Evolutionary conservation across 306 rosid species (phyloP).

Genomic region (Hippophae gyantsensis): DNA sequence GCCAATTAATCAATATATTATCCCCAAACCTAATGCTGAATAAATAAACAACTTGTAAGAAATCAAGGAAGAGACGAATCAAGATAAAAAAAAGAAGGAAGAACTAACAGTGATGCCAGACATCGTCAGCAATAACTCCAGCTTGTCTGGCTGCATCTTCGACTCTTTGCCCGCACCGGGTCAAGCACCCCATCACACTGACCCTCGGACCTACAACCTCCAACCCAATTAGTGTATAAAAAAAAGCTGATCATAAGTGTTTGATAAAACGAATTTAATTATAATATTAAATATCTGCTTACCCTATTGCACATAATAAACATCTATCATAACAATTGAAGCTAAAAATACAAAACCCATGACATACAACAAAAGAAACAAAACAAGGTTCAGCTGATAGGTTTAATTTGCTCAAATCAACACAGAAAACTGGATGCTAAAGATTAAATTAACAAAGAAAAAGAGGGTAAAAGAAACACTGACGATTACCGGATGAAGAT

Average conservation of each 20-base stretch:
- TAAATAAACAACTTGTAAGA: neutral
- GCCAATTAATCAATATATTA: no score
- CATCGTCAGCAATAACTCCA: slow-evolving; percentile 38
- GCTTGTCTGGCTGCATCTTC: slow-evolving; percentile 50
- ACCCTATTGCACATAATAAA: no score
- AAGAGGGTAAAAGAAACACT: slow-evolving; percentile 18
- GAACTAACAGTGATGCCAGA: slow-evolving; percentile 68
- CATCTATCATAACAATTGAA: no score
- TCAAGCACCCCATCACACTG: slow-evolving; percentile 23
- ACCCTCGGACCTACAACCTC: slow-evolving; percentile 32
- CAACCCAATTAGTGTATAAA: neutral
- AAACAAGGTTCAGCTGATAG: neutral
- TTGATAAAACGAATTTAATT: no score
- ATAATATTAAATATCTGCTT: no score
- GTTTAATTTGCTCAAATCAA: neutral
- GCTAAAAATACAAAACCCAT: no score
- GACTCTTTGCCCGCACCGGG: slow-evolving; percentile 42
- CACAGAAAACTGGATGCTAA: neutral
- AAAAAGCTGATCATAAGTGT: neutral
- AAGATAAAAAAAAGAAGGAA: neutral
- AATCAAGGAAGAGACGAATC: neutral
- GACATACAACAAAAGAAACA: no score
- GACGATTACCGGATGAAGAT: slow-evolving; percentile 30
- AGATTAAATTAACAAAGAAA: slow-evolving; percentile 1
- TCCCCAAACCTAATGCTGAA: no score